Conservation (phyloP, 257 asterid species). For the Solanum chilense region DNA sequence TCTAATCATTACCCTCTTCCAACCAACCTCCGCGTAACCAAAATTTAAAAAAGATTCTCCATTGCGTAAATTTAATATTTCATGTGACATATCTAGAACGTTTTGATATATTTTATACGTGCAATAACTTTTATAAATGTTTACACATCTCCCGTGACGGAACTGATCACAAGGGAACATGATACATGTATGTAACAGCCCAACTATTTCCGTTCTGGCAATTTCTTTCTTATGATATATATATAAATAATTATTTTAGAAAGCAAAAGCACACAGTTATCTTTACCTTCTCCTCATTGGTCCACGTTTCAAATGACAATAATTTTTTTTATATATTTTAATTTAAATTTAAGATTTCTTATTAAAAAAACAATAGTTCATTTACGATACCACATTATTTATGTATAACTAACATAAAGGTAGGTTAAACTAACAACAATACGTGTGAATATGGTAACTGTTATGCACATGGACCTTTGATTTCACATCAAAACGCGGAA, state of each 20-base stretch:
- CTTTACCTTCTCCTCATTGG: no score
- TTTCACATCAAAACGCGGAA: not conserved
- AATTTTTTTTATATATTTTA: no score
- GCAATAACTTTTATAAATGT: not conserved
- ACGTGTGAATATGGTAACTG: conserved; percentile 6
- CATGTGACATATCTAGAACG: rapidly evolving
- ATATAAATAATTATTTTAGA: not conserved
- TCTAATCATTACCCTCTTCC: not conserved
- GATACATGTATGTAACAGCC: not conserved
- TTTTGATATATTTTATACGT: no score
- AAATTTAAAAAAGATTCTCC: not conserved
- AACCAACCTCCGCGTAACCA: not conserved
- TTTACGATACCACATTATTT: no score
- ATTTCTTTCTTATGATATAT: not conserved
- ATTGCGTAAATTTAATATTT: no score
- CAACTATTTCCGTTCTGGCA: conserved; percentile 4
- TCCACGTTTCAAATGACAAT: no score
- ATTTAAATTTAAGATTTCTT: no score
- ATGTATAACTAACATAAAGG: not conserved
- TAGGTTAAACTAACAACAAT: conserved; percentile 8
- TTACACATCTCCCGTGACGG: not conserved
- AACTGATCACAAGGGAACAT: conserved; percentile 4
- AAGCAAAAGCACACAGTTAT: no score
- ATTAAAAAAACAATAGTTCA: no score
- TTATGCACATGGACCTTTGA: not conserved